These are phyloP conservation scores for Talaromyces rugulosus DNA, from an alignment of 2,329 filamentous ascomycete genomes.

Conservation along the genomic window DNA sequence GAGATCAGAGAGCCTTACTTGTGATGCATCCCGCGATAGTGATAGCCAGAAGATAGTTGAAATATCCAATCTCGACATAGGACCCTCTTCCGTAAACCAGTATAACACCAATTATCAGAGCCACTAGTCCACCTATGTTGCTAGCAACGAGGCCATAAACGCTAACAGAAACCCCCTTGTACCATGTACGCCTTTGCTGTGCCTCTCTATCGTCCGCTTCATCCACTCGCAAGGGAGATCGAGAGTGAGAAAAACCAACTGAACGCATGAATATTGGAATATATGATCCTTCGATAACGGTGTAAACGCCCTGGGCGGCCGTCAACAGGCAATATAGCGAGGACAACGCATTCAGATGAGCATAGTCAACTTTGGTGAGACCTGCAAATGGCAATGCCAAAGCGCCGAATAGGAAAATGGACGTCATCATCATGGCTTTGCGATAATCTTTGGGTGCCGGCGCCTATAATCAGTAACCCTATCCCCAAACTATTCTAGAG, in stretches of 20 bases:
- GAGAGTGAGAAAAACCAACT: slow-evolving; percentile 13
- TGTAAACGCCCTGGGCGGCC: slow-evolving; percentile 17
- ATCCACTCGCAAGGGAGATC: neutral
- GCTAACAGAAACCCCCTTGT: slow-evolving; percentile 15
- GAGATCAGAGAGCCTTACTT: slow-evolving; percentile 4
- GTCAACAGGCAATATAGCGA: slow-evolving; percentile 16
- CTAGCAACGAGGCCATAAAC: slow-evolving; percentile 14
- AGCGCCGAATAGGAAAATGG: slow-evolving; percentile 15
- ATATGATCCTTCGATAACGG: slow-evolving; percentile 17
- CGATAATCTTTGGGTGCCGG: slow-evolving; percentile 9
- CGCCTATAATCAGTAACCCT: neutral
- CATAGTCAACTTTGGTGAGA: slow-evolving; percentile 13
- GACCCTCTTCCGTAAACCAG: slow-evolving; percentile 14
- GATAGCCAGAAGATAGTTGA: slow-evolving; percentile 14
- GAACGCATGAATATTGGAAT: slow-evolving; percentile 21
- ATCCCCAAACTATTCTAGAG: neutral
- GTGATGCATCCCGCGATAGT: slow-evolving; percentile 16
- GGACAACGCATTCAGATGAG: slow-evolving; percentile 14
- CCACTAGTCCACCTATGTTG: slow-evolving; percentile 11
- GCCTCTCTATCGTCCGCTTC: neutral
- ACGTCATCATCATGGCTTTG: slow-evolving; percentile 13
- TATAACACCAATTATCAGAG: slow-evolving; percentile 14
- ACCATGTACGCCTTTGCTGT: slow-evolving; percentile 10
- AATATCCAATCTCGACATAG: slow-evolving; percentile 11
- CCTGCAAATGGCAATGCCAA: slow-evolving; percentile 16